phyloP scores from a whole-genome alignment of 1,284 basidiomycete genomes.

The Peniophora sp. region DNA sequence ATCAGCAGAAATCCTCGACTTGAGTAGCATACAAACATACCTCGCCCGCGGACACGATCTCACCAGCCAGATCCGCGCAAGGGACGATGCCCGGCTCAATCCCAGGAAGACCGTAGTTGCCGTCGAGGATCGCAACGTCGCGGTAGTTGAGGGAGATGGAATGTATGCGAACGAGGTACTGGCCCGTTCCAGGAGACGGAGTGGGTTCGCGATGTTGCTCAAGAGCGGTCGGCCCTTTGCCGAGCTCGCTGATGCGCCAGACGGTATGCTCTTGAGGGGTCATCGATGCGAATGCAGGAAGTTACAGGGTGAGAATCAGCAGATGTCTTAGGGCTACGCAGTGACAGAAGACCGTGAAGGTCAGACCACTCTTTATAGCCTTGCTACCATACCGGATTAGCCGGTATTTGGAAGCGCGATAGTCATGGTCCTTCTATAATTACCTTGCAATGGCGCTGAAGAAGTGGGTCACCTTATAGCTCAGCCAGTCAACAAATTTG shows the following conservation, averaged over 20 bases:
- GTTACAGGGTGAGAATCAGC: no score
- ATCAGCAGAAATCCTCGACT: no score
- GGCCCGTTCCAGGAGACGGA: neutral
- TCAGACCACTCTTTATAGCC: no score
- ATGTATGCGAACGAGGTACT: constrained; percentile 3
- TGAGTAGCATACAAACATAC: no score
- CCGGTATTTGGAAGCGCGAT: no score
- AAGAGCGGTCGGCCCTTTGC: neutral
- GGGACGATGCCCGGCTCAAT: constrained; percentile 1
- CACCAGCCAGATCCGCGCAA: constrained; percentile 1
- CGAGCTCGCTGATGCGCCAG: neutral
- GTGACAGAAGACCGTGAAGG: no score
- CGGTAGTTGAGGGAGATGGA: constrained; percentile 5
- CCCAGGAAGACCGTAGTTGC: neutral
- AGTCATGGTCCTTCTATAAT: no score
- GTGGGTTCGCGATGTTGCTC: neutral
- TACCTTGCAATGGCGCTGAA: no score
- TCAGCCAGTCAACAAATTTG: no score
- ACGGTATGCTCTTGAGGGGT: neutral
- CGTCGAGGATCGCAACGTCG: neutral
- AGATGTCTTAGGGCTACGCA: no score
- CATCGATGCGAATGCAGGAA: neutral
- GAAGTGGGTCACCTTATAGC: no score
- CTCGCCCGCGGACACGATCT: constrained; percentile 1
- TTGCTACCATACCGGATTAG: no score